Evolutionary conservation across 1,284 basidiomycete species (phyloP).

Genomic region (Sphagnurus paluster): DNA sequence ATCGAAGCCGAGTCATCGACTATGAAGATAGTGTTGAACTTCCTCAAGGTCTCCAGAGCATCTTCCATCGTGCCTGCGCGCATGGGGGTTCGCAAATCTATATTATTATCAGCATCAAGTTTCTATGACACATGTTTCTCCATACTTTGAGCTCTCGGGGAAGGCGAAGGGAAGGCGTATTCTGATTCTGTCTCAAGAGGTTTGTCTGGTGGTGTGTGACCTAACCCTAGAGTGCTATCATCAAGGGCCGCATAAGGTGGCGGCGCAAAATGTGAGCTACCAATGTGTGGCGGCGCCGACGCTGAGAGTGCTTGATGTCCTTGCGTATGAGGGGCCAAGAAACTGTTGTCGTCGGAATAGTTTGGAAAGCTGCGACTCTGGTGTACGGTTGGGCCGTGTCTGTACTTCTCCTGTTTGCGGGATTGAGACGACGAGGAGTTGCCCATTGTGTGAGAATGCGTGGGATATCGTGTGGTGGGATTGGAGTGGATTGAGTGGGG

Average conservation of each 20-base stretch:
- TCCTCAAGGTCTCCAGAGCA: constrained; percentile 39
- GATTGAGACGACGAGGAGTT: background rate
- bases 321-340: constrained; percentile 1
- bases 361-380: no score
- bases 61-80: constrained; percentile 36
- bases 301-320: constrained; percentile 4
- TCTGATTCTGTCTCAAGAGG: no score
- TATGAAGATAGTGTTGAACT: constrained; percentile 54
- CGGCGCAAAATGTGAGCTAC: background rate
- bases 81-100: constrained; percentile 25
- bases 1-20: constrained; percentile 65
- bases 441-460: no score
- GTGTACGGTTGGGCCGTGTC: background rate
- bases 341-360: background rate
- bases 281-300: background rate
- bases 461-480: no score
- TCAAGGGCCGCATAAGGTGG: constrained; percentile 6
- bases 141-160: constrained; percentile 4
- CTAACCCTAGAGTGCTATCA: background rate
- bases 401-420: background rate
- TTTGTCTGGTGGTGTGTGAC: background rate
- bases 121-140: background rate
- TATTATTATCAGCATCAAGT: background rate
- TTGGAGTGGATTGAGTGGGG: no score
- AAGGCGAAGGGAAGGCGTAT: no score